These are phyloP conservation scores for Themeda triandra DNA, from an alignment of 176 grass and related monocot species.

Conservation along the genomic window DNA sequence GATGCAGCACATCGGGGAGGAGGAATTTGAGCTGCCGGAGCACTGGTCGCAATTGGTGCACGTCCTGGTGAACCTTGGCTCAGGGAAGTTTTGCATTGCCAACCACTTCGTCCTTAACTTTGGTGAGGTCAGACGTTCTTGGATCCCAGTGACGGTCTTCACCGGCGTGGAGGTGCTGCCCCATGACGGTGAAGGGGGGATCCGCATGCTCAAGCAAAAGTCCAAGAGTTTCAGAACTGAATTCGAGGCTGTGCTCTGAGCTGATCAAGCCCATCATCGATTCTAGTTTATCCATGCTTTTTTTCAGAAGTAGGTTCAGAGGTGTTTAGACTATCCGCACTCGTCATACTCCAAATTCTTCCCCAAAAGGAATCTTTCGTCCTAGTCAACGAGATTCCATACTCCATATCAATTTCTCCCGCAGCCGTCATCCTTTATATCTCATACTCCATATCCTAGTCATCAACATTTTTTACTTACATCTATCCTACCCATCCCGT, in stretches of 20 bases:
- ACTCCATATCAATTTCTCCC: no score
- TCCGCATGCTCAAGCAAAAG: not conserved
- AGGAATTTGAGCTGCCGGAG: not conserved
- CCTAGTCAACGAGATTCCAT: no score
- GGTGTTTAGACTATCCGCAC: no score
- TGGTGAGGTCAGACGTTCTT: not conserved
- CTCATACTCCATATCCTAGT: no score
- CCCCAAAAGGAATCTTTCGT: no score
- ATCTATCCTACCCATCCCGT: no score
- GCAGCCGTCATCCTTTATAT: no score
- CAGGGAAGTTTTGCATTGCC: not conserved
- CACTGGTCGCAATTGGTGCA: not conserved
- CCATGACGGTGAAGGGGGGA: not conserved
- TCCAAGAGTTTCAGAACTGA: not conserved
- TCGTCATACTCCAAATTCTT: no score
- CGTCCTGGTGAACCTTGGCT: not conserved
- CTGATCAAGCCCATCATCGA: not conserved
- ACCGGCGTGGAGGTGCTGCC: conserved; percentile 6
- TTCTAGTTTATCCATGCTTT: not conserved
- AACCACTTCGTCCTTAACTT: not conserved
- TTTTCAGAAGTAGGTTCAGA: not conserved
- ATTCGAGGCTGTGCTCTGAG: not conserved
- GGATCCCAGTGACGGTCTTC: not conserved
- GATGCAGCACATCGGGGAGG: not conserved
- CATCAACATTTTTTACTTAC: no score